These are phyloP conservation scores for Heracleum sosnowskyi DNA, from an alignment of 129 eudicot species.

Conservation along the genomic window DNA sequence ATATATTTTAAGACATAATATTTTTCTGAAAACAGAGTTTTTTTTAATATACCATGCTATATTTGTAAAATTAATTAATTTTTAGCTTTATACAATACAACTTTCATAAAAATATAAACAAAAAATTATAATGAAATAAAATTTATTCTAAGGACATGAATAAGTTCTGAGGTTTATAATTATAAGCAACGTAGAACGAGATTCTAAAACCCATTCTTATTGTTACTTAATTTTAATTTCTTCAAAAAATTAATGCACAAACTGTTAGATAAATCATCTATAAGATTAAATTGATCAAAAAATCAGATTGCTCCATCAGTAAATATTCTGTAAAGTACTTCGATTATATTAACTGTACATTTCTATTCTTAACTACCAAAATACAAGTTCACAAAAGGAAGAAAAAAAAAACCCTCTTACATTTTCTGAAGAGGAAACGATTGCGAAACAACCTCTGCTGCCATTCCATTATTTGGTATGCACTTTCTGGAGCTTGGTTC, in stretches of 20 bases:
- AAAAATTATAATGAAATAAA: too few relatives aligned
- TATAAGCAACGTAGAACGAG: too few relatives aligned
- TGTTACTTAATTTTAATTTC: background rate
- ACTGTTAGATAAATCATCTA: background rate
- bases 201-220: too few relatives aligned
- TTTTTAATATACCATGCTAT: too few relatives aligned
- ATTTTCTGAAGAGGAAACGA: background rate
- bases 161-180: too few relatives aligned
- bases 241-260: background rate
- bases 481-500: background rate
- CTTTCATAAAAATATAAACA: too few relatives aligned
- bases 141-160: too few relatives aligned
- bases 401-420: background rate
- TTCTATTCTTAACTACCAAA: background rate
- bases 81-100: too few relatives aligned
- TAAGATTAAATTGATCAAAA: background rate
- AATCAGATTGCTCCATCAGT: background rate
- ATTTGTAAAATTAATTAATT: too few relatives aligned
- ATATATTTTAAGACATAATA: too few relatives aligned
- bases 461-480: background rate
- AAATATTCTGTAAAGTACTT: background rate
- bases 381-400: background rate
- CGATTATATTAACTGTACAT: background rate
- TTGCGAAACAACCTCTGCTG: background rate
- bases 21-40: too few relatives aligned